Conservation (phyloP, 2,329 filamentous ascomycete species). For the Rugonectria rugulosa region DNA sequence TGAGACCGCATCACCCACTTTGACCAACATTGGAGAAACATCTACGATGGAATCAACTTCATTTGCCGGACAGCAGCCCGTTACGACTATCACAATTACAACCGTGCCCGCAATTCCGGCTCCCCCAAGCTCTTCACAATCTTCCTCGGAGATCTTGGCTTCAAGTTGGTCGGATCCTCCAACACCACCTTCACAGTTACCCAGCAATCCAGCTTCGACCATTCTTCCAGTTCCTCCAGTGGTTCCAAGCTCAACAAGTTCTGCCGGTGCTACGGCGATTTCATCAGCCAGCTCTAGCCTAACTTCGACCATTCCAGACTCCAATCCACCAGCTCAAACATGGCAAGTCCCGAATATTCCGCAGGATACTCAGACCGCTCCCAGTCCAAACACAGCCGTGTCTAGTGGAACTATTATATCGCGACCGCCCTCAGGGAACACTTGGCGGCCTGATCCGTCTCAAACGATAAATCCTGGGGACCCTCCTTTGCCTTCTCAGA, state of each 20-base stretch:
- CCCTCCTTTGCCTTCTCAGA: conserved; percentile 37
- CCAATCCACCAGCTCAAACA: not conserved
- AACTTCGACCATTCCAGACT: not conserved
- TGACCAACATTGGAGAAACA: not conserved
- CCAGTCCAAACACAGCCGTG: not conserved
- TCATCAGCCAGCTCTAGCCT: not conserved
- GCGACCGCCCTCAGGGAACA: not conserved
- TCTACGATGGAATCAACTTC: conserved; percentile 14
- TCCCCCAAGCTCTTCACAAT: not conserved
- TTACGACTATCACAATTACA: not conserved
- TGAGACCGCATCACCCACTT: not conserved
- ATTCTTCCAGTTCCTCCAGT: not conserved
- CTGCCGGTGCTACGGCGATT: not conserved
- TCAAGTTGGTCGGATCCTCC: not conserved
- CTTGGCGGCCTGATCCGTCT: conserved; percentile 28
- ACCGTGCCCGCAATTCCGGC: conserved; percentile 1
- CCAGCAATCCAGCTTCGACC: not conserved
- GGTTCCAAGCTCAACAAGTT: not conserved
- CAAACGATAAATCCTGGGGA: conserved; percentile 23
- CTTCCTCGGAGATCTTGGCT: not conserved
- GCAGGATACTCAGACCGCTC: not conserved
- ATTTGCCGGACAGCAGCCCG: not conserved
- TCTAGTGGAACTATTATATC: not conserved
- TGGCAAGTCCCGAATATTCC: not conserved
- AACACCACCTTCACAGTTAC: not conserved